phyloP scores from a whole-genome alignment of 2,329 filamentous ascomycete species.

The Cladosporium halotolerans region DNA sequence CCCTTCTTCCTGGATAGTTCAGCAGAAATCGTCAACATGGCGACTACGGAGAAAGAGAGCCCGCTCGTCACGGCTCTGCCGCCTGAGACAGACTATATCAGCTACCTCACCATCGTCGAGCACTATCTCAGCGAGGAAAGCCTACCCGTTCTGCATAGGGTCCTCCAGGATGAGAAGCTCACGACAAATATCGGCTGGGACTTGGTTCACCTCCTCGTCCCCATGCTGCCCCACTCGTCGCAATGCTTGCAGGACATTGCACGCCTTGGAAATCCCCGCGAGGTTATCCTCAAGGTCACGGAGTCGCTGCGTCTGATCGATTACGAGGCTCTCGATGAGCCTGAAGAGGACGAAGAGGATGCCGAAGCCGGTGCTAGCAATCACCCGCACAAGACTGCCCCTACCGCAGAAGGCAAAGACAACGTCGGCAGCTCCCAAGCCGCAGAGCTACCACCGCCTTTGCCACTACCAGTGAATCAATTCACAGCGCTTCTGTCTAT shows the following conservation, averaged over 20 bases:
- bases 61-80: conserved; percentile 55
- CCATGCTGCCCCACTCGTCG: conserved; percentile 59
- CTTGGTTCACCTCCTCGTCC: conserved; percentile 66
- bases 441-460: conserved; percentile 24
- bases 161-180: conserved; percentile 61
- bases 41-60: conserved; percentile 29
- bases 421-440: conserved; percentile 4
- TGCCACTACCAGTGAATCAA: conserved; percentile 43
- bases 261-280: conserved; percentile 69
- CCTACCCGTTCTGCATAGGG: conserved; percentile 61
- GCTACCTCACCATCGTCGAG: conserved; percentile 72
- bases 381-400: conserved; percentile 23
- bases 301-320: conserved; percentile 61
- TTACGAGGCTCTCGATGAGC: conserved; percentile 45
- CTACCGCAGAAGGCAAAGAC: conserved; percentile 9
- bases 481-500: conserved; percentile 67
- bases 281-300: conserved; percentile 74
- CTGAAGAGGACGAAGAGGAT: conserved; percentile 44
- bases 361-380: conserved; percentile 15
- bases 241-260: conserved; percentile 68
- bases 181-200: conserved; percentile 80
- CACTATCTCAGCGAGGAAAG: conserved; percentile 62
- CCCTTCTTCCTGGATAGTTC: background rate
- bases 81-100: conserved; percentile 62
- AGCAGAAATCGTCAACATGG: background rate